Conservation (phyloP, 306 rosid species). For the Lagenaria siceraria region DNA sequence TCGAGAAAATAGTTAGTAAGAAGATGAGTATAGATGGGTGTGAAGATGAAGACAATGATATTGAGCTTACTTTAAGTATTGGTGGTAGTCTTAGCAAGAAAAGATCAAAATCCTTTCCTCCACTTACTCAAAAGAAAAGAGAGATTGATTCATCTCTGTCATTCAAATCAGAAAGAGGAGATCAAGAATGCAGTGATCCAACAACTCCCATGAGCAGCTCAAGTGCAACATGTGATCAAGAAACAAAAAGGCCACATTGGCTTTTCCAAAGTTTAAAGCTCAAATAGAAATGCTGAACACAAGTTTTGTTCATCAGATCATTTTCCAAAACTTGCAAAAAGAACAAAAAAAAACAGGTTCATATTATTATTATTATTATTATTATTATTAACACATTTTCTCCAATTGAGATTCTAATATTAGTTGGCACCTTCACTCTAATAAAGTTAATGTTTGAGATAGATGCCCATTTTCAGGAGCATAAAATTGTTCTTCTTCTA, state of each 20-base stretch:
- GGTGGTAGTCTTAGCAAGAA: slow-evolving; percentile 55
- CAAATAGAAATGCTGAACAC: background rate
- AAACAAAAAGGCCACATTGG: slow-evolving; percentile 61
- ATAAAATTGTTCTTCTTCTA: background rate
- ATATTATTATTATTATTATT: background rate
- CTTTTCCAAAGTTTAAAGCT: slow-evolving; percentile 66
- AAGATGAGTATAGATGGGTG: slow-evolving; percentile 22
- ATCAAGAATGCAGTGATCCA: slow-evolving; percentile 51
- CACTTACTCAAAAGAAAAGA: slow-evolving; percentile 19
- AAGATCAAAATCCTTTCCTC: slow-evolving; percentile 20
- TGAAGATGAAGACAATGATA: slow-evolving; percentile 58
- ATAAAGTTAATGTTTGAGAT: background rate
- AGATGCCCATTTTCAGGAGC: background rate
- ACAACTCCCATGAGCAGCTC: slow-evolving; percentile 63
- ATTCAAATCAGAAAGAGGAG: slow-evolving; percentile 60
- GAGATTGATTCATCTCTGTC: slow-evolving; percentile 43
- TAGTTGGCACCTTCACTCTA: slow-evolving; percentile 2
- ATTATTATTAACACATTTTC: background rate
- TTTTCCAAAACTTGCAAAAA: background rate
- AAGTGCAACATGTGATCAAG: slow-evolving; percentile 57
- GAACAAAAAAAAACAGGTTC: background rate
- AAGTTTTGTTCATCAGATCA: background rate
- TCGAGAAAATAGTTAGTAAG: slow-evolving; percentile 9
- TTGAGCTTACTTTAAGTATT: slow-evolving; percentile 82
- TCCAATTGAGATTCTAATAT: slow-evolving; percentile 2